Evolutionary conservation across 2,329 filamentous ascomycete genomes (phyloP).

Genomic region (Sporothrix mexicana): DNA sequence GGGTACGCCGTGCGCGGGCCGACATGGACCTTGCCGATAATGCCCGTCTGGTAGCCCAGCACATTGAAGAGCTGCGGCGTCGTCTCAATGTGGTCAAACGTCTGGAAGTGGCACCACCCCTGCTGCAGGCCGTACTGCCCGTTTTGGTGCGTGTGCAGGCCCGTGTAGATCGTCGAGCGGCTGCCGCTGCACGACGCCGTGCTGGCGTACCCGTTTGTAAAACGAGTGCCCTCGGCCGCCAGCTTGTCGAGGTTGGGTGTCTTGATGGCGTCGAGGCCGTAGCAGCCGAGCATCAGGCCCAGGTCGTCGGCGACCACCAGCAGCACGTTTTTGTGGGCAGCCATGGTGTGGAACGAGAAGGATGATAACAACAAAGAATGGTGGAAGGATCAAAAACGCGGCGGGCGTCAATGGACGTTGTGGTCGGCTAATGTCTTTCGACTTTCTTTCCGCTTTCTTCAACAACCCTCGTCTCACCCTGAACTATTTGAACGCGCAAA

Average conservation of each 20-base stretch:
- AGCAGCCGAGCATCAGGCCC: slow-evolving; percentile 35
- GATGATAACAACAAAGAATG: neutral
- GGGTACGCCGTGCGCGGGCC: slow-evolving; percentile 50
- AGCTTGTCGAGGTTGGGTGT: slow-evolving; percentile 52
- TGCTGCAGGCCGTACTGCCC: slow-evolving; percentile 54
- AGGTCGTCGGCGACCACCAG: slow-evolving; percentile 36
- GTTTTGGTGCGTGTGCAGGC: slow-evolving; percentile 56
- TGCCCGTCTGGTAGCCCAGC: slow-evolving; percentile 52
- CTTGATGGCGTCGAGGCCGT: slow-evolving; percentile 37
- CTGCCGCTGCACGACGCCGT: slow-evolving; percentile 57
- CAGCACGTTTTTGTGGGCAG: slow-evolving; percentile 34
- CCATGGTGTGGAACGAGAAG: neutral
- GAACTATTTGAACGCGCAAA: slow-evolving; percentile 17
- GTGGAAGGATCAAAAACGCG: neutral
- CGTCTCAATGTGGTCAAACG: slow-evolving; percentile 52
- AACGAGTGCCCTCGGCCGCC: slow-evolving; percentile 46
- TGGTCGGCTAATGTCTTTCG: neutral
- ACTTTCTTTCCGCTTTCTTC: no score
- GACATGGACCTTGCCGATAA: slow-evolving; percentile 57
- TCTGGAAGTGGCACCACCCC: slow-evolving; percentile 51
- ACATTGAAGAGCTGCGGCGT: slow-evolving; percentile 48
- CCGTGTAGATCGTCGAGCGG: slow-evolving; percentile 55
- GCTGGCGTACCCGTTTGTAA: slow-evolving; percentile 51
- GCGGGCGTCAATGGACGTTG: neutral
- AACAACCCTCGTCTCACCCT: neutral